Conservation (phyloP, 768 basidiomycete genomes). For the Austroboletus festivus region DNA sequence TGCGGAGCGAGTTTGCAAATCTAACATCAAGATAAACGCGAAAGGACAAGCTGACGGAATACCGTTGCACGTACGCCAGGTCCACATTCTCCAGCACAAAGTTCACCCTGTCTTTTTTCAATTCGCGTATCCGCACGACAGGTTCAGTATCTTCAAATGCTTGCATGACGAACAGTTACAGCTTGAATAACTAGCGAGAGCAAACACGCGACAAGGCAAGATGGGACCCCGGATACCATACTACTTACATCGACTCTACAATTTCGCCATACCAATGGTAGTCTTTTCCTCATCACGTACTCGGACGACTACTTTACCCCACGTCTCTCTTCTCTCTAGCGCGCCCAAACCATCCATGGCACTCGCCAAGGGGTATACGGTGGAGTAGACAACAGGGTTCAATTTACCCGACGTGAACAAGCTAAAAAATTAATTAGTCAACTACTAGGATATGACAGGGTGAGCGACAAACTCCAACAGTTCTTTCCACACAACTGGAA, state of each 20-base stretch:
- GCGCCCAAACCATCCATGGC: constrained; percentile 69
- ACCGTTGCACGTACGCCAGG: constrained; percentile 65
- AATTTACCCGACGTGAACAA: constrained; percentile 65
- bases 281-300: constrained; percentile 50
- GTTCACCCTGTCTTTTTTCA: constrained; percentile 82
- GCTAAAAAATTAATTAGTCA: constrained; percentile 35
- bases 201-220: neutral
- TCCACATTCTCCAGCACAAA: constrained; percentile 97
- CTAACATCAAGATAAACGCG: constrained; percentile 38
- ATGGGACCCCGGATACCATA: constrained; percentile 26
- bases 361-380: constrained; percentile 64
- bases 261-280: constrained; percentile 37
- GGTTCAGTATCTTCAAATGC: constrained; percentile 49
- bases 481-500: constrained; percentile 69
- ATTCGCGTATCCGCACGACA: constrained; percentile 76
- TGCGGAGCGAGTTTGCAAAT: constrained; percentile 90
- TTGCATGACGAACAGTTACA: constrained; percentile 28
- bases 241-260: constrained; percentile 25
- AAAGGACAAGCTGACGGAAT: neutral
- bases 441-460: neutral
- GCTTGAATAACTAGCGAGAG: no score
- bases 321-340: constrained; percentile 80
- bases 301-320: constrained; percentile 83
- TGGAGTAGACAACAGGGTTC: constrained; percentile 67
- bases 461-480: constrained; percentile 53